Conservation (phyloP, 192 early-diverging fungal species). For the Linnemannia exigua region DNA sequence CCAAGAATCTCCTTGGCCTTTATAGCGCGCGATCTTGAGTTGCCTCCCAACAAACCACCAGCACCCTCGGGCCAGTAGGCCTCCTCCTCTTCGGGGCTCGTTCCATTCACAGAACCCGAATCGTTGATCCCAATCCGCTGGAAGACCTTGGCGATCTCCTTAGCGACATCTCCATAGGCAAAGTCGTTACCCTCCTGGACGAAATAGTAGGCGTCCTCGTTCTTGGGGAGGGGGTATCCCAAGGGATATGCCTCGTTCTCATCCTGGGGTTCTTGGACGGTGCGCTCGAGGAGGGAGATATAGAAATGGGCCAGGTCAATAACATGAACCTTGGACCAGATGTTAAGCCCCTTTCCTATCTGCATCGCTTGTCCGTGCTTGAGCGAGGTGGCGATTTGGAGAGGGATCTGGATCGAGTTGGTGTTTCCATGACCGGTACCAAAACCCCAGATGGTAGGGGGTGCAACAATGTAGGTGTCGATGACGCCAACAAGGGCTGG, state of each 20-base stretch:
- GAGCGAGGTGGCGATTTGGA: conserved; percentile 12
- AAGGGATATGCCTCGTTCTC: neutral
- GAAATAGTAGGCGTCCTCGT: conserved; percentile 49
- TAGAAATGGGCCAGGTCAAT: conserved; percentile 43
- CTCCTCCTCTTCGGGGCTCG: conserved; percentile 15
- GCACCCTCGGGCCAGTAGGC: conserved; percentile 10
- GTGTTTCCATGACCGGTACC: conserved; percentile 42
- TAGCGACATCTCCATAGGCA: conserved; percentile 23
- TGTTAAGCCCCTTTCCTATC: conserved; percentile 29
- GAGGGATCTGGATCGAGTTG: conserved; percentile 46
- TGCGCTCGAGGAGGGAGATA: conserved; percentile 29
- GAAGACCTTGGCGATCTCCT: conserved; percentile 37
- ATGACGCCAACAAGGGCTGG: conserved; percentile 18
- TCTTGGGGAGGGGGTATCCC: conserved; percentile 33
- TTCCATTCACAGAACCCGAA: conserved; percentile 17
- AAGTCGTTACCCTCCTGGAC: conserved; percentile 34
- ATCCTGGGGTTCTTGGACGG: conserved; percentile 42
- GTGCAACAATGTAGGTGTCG: conserved; percentile 51
- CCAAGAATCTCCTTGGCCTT: conserved; percentile 39
- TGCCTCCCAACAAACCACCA: conserved; percentile 15
- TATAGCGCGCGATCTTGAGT: conserved; percentile 32
- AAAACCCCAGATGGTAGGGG: conserved; percentile 36
- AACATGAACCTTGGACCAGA: conserved; percentile 47
- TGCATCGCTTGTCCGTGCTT: conserved; percentile 28
- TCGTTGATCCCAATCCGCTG: conserved; percentile 18